Evolutionary conservation across 441 rosid genomes (phyloP), one percentile per base, ranked within the genome.

Genomic region (Erysimum pusillum): DNA sequence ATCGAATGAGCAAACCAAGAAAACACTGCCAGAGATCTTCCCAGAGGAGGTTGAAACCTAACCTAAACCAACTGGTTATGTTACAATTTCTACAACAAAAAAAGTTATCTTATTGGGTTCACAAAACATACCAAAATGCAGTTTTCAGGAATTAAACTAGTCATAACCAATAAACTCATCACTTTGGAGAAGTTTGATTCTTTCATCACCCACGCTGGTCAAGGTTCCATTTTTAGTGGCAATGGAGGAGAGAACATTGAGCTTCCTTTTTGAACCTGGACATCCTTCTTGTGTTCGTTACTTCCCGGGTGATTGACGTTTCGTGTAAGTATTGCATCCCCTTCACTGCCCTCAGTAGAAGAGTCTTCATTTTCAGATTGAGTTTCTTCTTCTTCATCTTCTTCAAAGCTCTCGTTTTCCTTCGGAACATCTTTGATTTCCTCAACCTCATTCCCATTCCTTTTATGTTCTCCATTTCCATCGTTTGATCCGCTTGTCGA

Each of bases 181-280:
- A 14, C 5, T 36, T 59, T 48, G 35, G 41, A 32, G 14, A 38
- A 42, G 15, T 53, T 67, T 52, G 83, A 79, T 78, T 88, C 78
- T 59, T 75, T 62, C 77, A 22, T 75, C 81, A 28, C 68, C 76
- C 86, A 42, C 86, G 34, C 76, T 86, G 45, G 20, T 82, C 83
- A 83, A 7, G 86, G 65, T 75, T 94, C 97, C 96, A 90, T 94
- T 85, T 88, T 92, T 68, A 85, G 82, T 10, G 98, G 95, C 75
- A 84, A 34, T 25, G 97, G 97, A 59, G 98, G 90, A 77, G 92
- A 85, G 70, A 85, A 85, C 80, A 81, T 73, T 14, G 76, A 84
- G 49, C 58, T 79, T 38, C 79, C 85, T 67, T 76, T 79, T 75
- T 78, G 76, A 84, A 67, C 71, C 41, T 52, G 71, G 48, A 72